Conservation (phyloP, 306 rosid species). For the Malus orientalis region DNA sequence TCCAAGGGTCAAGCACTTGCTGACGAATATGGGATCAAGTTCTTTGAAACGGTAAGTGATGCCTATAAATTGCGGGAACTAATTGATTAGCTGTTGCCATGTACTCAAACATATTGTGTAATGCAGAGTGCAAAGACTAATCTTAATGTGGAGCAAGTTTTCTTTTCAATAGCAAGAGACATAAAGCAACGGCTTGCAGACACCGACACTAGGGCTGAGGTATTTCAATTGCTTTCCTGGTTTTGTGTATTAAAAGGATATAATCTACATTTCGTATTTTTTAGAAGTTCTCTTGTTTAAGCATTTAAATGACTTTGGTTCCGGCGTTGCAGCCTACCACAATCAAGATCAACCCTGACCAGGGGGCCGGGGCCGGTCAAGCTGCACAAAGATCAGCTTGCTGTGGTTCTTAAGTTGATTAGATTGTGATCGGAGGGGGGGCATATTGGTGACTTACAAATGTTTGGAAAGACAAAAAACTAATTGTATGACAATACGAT, state of each 20-base stretch:
- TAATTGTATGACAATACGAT: conserved; percentile 36
- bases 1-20: conserved; percentile 97
- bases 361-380: conserved; percentile 44
- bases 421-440: conserved; percentile 10
- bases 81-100: background rate
- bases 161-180: conserved; percentile 83
- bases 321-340: conserved; percentile 52
- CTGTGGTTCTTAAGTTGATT: conserved; percentile 55
- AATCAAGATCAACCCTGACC: conserved; percentile 61
- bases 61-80: conserved; percentile 8
- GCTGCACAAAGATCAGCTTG: conserved; percentile 60
- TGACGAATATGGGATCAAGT: conserved; percentile 86
- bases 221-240: conserved; percentile 11
- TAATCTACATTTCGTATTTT: background rate
- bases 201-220: conserved; percentile 62
- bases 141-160: conserved; percentile 89
- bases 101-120: conserved; percentile 9
- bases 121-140: conserved; percentile 91
- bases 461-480: conserved; percentile 22
- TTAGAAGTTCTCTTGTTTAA: background rate
- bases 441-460: conserved; percentile 13
- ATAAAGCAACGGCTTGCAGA: conserved; percentile 86
- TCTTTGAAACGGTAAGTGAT: conserved; percentile 88
- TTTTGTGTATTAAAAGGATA: background rate
- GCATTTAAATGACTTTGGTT: conserved; percentile 3